A percentile compares a stretch with the other conserved stretches of the same genome.
Conservation (phyloP, 768 basidiomycete genomes). For the Lentinula aciculospora region DNA sequence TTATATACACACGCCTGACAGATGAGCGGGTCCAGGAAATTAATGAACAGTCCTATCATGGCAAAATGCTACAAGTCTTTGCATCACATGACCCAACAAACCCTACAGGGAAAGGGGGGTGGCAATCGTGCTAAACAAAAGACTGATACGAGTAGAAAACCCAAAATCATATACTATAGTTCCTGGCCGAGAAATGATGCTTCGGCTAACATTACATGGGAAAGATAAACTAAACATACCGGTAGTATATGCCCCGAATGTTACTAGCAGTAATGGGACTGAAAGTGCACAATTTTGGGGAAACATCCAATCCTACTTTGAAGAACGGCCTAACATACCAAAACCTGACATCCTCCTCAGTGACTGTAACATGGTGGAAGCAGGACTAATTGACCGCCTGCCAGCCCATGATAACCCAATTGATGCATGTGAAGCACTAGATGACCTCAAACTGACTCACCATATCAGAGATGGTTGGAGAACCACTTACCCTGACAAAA, state of each 20-base stretch:
- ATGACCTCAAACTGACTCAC: constrained; percentile 25
- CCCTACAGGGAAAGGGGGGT: constrained; percentile 21
- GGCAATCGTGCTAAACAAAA: constrained; percentile 28
- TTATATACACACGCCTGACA: constrained; percentile 26
- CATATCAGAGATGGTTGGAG: neutral
- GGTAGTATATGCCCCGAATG: constrained; percentile 31
- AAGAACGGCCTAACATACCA: constrained; percentile 21
- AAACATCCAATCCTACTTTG: constrained; percentile 10
- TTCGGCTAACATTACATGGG: constrained; percentile 14
- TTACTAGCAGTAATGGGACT: neutral
- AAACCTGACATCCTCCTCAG: neutral
- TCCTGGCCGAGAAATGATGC: constrained; percentile 20
- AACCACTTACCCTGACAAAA: neutral
- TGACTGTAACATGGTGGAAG: neutral
- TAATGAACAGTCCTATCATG: constrained; percentile 1
- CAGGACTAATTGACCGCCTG: neutral
- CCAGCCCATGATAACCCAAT: no score
- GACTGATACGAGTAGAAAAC: constrained; percentile 14
- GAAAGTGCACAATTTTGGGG: constrained; percentile 27
- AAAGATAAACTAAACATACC: constrained; percentile 18
- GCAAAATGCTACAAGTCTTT: constrained; percentile 13
- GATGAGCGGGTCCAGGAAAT: constrained; percentile 7
- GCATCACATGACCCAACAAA: constrained; percentile 10
- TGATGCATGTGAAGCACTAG: no score
- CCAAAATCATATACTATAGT: constrained; percentile 11